Evolutionary conservation across 2,329 filamentous ascomycete species (phyloP), one percentile per base, ranked within the genome.

Genomic region (Dothistroma septosporum): DNA sequence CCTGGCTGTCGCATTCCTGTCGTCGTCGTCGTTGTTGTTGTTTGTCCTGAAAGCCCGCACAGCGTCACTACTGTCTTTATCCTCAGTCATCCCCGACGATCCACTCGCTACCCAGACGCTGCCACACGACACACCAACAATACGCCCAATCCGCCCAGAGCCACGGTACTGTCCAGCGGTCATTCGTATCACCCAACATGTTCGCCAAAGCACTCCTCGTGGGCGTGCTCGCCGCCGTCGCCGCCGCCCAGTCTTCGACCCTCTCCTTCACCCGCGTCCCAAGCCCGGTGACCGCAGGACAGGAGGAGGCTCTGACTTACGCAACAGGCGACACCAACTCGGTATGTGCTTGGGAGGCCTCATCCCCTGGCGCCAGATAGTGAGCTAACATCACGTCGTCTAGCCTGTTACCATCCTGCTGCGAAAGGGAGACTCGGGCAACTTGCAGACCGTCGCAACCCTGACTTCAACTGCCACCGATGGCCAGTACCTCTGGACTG

Each of bases 401-500:
- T 19, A 80, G 75, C 78, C 81, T 7, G 81, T 82, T 41, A 85
- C 80, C 46, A 80, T 87, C 66, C 79, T 78, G 58, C 78, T 87
- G 48, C 79, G 82, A 65, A 78, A 83, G 73, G 85, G 85, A 50
- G 44, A 55, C 19, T 72, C 80, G 2, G 73, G 67, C 57, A 69
- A 85, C 69, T 79, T 87, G 31, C 62, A 78, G 54, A 82, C 80
- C 54, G 72, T 87, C 54, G 70, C 72, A 16, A 71, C 68, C 22
- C 54, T 73, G 55, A 73, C 70, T 35, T 53, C 28, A 46, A 55
- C 59, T 19, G 66, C 62, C 12, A 66, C 57, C 31, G 60, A 61
- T 53, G 67, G 66, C 55, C 59, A 66, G 52, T 71, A 76, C 76
- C 76, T 74, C 59, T 87, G 82, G 82, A 82, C 76, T 16, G 80